Evolutionary conservation across 1,139 yeast genomes (phyloP).

Genomic region (Saccharomycopsis crataegensis): DNA sequence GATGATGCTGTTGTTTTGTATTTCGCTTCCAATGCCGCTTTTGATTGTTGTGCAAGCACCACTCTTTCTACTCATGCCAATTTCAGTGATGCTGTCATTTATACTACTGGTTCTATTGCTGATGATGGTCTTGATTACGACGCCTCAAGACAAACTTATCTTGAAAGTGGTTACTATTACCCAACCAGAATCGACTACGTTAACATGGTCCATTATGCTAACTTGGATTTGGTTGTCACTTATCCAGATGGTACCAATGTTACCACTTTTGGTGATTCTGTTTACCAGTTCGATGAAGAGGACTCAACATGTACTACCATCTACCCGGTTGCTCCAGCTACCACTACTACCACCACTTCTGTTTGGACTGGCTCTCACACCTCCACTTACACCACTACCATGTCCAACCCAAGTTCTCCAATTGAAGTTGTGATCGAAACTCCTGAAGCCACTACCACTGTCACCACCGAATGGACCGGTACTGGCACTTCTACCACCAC

Average conservation of each 20-base stretch:
- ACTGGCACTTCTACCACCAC: constrained; percentile 2
- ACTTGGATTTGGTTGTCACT: constrained; percentile 19
- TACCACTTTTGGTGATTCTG: constrained; percentile 14
- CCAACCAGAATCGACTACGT: constrained; percentile 17
- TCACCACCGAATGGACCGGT: constrained; percentile 3
- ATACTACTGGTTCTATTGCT: background rate
- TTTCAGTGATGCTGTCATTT: background rate
- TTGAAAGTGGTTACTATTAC: constrained; percentile 10
- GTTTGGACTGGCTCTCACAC: constrained; percentile 20
- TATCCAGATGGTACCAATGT: constrained; percentile 20
- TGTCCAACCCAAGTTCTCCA: constrained; percentile 7
- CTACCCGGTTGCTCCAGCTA: constrained; percentile 10
- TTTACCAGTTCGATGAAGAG: constrained; percentile 14
- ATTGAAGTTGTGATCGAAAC: constrained; percentile 10
- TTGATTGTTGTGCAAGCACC: constrained; percentile 21
- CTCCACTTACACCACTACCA: constrained; percentile 10
- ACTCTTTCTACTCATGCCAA: background rate
- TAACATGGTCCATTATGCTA: constrained; percentile 18
- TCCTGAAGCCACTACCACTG: background rate
- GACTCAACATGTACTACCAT: constrained; percentile 11
- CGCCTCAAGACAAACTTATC: background rate
- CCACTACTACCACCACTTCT: constrained; percentile 19
- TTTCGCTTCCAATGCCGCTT: constrained; percentile 22
- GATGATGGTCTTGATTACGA: background rate
- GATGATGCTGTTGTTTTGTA: constrained; percentile 24